Conservation (phyloP, 805 yeast genomes). For the Lachancea cidri region DNA sequence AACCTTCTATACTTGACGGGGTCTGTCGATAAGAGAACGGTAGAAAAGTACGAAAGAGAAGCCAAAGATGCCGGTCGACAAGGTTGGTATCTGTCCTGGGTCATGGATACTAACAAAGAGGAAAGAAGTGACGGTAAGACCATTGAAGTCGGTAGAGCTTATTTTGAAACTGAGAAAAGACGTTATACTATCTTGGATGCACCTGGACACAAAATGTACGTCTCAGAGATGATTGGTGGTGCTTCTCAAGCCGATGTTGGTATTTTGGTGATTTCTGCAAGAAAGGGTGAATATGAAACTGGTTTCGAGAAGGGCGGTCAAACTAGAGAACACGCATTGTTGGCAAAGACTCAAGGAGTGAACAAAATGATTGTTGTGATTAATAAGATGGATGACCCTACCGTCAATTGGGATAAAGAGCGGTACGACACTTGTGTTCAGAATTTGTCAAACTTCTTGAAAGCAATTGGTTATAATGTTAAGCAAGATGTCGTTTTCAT, state of each 20-base stretch:
- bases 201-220: slow-evolving; percentile 99
- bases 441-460: slow-evolving; percentile 72
- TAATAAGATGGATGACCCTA: slow-evolving; percentile 98
- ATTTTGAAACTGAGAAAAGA: slow-evolving; percentile 95
- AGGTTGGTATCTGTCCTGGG: slow-evolving; percentile 99
- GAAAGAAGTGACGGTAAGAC: slow-evolving; percentile 99
- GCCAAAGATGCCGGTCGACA: slow-evolving; percentile 99
- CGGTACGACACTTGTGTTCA: slow-evolving; percentile 93
- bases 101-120: slow-evolving; percentile 98
- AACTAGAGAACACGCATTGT: slow-evolving; percentile 94
- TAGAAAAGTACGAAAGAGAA: slow-evolving; percentile 96
- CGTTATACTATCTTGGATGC: slow-evolving; percentile 98
- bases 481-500: slow-evolving; percentile 83
- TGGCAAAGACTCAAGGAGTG: slow-evolving; percentile 98
- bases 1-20: slow-evolving; percentile 89
- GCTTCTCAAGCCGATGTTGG: slow-evolving; percentile 99
- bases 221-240: slow-evolving; percentile 99
- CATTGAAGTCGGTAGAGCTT: slow-evolving; percentile 97
- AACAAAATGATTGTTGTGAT: slow-evolving; percentile 89
- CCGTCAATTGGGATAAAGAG: slow-evolving; percentile 92
- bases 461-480: slow-evolving; percentile 79
- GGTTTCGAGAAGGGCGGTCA: slow-evolving; percentile 99
- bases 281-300: slow-evolving; percentile 99
- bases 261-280: slow-evolving; percentile 91
- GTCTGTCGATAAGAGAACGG: slow-evolving; percentile 96